Conservation (phyloP, 805 yeast genomes). For the Metschnikowia vanudenii region DNA sequence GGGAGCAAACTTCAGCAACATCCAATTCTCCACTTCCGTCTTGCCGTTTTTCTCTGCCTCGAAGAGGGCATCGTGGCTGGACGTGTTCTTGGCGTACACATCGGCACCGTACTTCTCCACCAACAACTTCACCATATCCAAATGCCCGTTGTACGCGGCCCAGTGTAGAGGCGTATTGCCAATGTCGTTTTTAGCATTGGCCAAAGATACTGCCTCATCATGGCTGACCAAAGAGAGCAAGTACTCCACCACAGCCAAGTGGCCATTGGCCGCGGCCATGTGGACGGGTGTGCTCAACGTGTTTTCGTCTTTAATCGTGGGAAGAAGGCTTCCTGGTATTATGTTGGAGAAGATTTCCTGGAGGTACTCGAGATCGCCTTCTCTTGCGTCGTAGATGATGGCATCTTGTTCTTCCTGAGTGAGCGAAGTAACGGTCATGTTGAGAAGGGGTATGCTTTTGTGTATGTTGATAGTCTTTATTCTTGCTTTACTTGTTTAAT, state of each 20-base stretch:
- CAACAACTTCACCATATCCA: slow-evolving; percentile 63
- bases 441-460: neutral
- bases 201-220: slow-evolving; percentile 40
- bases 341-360: slow-evolving; percentile 63
- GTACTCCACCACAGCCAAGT: slow-evolving; percentile 61
- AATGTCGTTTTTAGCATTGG: slow-evolving; percentile 53
- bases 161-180: slow-evolving; percentile 97
- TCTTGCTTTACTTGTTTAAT: too few relatives aligned
- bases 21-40: slow-evolving; percentile 74
- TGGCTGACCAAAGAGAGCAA: slow-evolving; percentile 49
- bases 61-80: slow-evolving; percentile 79
- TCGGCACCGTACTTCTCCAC: slow-evolving; percentile 78
- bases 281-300: slow-evolving; percentile 79
- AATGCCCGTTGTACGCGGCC: slow-evolving; percentile 89
- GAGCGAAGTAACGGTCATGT: slow-evolving; percentile 26
- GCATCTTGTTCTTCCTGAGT: slow-evolving; percentile 80
- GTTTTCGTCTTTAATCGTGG: slow-evolving; percentile 56
- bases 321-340: slow-evolving; percentile 41
- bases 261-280: slow-evolving; percentile 96
- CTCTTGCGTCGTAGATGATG: slow-evolving; percentile 79
- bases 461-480: too few relatives aligned
- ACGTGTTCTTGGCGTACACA: slow-evolving; percentile 70
- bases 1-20: slow-evolving; percentile 69
- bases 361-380: slow-evolving; percentile 79
- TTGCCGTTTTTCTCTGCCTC: slow-evolving; percentile 84